A percentile compares a stretch with the other conserved stretches of the same genome.
These are phyloP conservation scores for Cryptomeria japonica DNA, from an alignment of 75 land plant species.

Conservation along the genomic window DNA sequence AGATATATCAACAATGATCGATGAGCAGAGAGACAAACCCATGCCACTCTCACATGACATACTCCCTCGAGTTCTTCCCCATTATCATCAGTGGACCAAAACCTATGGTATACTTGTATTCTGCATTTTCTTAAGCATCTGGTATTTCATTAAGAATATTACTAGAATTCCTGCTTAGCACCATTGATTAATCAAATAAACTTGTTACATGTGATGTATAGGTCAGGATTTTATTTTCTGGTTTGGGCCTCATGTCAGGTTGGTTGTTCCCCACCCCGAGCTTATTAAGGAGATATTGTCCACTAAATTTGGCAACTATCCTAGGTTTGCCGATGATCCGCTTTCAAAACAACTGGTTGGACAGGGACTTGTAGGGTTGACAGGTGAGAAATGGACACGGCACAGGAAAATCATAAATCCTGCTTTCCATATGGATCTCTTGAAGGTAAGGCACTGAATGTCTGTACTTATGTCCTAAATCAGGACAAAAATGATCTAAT, in stretches of 20 bases:
- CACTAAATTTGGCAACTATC: slow-evolving; percentile 15
- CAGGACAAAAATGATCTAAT: not conserved
- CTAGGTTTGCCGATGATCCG: slow-evolving; percentile 15
- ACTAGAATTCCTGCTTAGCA: not conserved
- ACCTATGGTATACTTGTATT: not conserved
- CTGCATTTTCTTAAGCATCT: not conserved
- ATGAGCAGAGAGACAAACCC: not conserved
- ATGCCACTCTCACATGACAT: slow-evolving; percentile 13
- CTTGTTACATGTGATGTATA: not conserved
- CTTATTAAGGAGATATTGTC: slow-evolving; percentile 37
- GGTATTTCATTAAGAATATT: not conserved
- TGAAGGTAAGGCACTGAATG: slow-evolving; percentile 40
- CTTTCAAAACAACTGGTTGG: slow-evolving; percentile 21
- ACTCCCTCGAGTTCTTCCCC: slow-evolving; percentile 15
- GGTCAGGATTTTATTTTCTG: slow-evolving; percentile 47
- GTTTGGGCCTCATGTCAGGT: slow-evolving; percentile 44
- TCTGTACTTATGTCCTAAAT: not conserved
- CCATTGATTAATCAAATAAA: not conserved
- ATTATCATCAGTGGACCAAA: slow-evolving; percentile 10
- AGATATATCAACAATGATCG: not conserved
- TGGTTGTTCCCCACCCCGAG: slow-evolving; percentile 37
- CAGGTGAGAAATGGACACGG: slow-evolving; percentile 34
- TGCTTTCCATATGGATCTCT: slow-evolving; percentile 37
- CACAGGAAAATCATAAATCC: slow-evolving; percentile 35
- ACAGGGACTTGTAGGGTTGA: slow-evolving; percentile 26